Evolutionary conservation across 257 asterid genomes (phyloP), one percentile per base, ranked within the genome.

Genomic region (Solanum appendiculatum): DNA sequence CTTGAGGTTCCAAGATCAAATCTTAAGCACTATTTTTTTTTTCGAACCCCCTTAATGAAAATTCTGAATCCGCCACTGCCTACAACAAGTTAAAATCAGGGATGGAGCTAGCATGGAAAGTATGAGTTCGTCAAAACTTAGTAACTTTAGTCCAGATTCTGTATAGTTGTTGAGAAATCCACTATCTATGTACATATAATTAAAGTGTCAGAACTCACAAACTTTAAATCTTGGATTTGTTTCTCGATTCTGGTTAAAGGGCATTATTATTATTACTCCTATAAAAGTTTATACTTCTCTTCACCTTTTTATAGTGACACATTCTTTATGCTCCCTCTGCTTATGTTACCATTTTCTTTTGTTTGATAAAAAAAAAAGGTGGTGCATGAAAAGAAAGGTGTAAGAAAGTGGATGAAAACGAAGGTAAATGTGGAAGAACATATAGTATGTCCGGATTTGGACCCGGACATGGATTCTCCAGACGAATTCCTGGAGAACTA

Each of bases 371-470:
- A 33, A 40, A 81, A 87, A 34, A 66, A 87, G 68, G 68, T 29
- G n/a, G 36, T 56, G 36, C 83, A 60, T 12, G 74, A 60, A 68
- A 88, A 86, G 46, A 27, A 40, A 2, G 88, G 90, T 7, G 88
- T 77, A 81, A 84, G 34, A 16, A 68, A 80, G 27, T 93, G 95
- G 95, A 69, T 14, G 37, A 90, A 88, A 21, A 84, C 90, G 3
- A 44, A 4, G 48, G 91, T 90, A 2, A 86, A 91, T 63, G 18
- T 93, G 20, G 91, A 91, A 1, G 83, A 84, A 46, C 95, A 93
- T 39, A 83, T 91, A 1, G 29, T 88, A 5, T 66, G 64, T 20
- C 92, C 88, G 12, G 86, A 88, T 31, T 84, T 89, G 90, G 92
- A 88, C 6, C 89, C 89, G 15, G 29, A 85, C n/a, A 88, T 64